These are phyloP conservation scores for Amanita rubescens DNA, from an alignment of 768 basidiomycete species.

Conservation along the genomic window DNA sequence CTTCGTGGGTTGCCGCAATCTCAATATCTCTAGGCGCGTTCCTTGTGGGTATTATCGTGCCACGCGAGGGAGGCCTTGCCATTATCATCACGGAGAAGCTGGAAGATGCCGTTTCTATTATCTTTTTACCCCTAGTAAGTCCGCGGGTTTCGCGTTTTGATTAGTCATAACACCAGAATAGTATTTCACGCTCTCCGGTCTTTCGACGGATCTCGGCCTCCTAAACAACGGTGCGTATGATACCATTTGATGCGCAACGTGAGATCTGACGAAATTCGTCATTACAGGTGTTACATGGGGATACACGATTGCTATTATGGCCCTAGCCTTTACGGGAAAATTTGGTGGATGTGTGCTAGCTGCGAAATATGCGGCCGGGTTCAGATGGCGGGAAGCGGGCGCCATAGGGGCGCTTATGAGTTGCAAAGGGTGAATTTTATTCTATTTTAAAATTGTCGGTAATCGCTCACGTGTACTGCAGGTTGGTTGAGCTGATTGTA, in stretches of 20 bases:
- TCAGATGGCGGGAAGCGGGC: conserved; percentile 71
- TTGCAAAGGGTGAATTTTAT: conserved; percentile 70
- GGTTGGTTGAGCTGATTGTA: conserved; percentile 89
- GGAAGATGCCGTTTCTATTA: conserved; percentile 90
- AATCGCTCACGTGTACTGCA: conserved; percentile 18
- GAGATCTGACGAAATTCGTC: not conserved
- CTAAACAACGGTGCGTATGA: conserved; percentile 58
- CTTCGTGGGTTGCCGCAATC: not conserved
- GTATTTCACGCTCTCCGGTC: conserved; percentile 91
- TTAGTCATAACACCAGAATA: conserved; percentile 18
- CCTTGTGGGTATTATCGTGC: conserved; percentile 73
- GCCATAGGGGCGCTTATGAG: conserved; percentile 92
- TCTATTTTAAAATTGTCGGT: not conserved
- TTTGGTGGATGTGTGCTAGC: conserved; percentile 79
- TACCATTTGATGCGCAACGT: not conserved
- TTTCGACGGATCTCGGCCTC: conserved; percentile 83
- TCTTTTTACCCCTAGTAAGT: conserved; percentile 79
- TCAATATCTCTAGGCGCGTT: conserved; percentile 31
- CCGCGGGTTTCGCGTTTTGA: not conserved
- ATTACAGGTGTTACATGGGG: conserved; percentile 88
- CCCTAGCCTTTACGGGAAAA: conserved; percentile 79
- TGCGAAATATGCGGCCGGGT: conserved; percentile 60
- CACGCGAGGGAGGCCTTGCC: conserved; percentile 81
- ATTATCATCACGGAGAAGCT: conserved; percentile 89
- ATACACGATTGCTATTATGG: conserved; percentile 74